phyloP scores from a whole-genome alignment of 139 green algal genomes.

The Desmodesmus armatus region DNA sequence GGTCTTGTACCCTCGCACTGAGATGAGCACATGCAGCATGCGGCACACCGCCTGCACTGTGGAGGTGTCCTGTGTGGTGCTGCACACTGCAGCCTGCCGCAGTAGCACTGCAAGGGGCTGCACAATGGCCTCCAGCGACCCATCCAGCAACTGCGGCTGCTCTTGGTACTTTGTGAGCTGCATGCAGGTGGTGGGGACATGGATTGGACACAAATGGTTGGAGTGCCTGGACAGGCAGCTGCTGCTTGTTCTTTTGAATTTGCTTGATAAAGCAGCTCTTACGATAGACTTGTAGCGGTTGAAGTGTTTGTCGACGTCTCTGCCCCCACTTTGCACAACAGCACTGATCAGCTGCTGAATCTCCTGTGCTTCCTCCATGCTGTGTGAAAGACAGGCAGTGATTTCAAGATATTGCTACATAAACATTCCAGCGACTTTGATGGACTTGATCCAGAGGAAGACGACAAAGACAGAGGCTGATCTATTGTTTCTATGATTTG shows the following conservation, averaged over 20 bases:
- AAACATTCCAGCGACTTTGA: no score
- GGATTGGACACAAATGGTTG: background rate
- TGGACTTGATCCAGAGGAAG: no score
- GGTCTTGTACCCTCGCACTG: conserved; percentile 89
- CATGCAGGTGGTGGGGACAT: background rate
- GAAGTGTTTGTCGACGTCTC: conserved; percentile 41
- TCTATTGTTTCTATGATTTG: no score
- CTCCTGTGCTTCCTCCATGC: conserved; percentile 60
- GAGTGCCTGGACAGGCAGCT: no score
- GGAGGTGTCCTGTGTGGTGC: conserved; percentile 26
- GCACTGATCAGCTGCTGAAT: conserved; percentile 53
- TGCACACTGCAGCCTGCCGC: conserved; percentile 52
- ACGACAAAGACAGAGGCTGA: no score
- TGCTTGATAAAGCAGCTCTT: background rate
- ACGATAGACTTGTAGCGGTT: conserved; percentile 70
- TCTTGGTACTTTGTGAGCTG: conserved; percentile 96
- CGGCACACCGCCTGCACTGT: conserved; percentile 58
- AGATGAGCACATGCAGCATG: conserved; percentile 84
- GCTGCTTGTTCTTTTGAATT: no score
- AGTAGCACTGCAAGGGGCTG: conserved; percentile 78
- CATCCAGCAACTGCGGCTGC: conserved; percentile 95
- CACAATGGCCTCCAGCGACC: conserved; percentile 85
- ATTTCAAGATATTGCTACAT: no score
- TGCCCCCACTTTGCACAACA: conserved; percentile 50
- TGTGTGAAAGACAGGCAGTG: no score